Conservation (phyloP, 495 filamentous ascomycete genomes). For the Podospora comata region DNA sequence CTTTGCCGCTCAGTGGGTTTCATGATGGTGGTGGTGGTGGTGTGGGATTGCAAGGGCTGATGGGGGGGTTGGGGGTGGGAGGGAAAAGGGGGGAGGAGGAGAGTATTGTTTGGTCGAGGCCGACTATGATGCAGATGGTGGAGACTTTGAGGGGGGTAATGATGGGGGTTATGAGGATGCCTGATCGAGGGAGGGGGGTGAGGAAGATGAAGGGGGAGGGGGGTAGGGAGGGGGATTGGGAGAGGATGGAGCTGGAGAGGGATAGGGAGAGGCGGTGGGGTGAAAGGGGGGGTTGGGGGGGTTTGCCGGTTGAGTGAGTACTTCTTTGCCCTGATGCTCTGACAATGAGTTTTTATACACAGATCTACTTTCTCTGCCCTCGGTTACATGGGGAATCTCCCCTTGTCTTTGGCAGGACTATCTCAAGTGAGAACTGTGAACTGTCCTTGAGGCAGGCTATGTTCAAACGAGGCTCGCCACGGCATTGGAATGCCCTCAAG, state of each 20-base stretch:
- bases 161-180: conserved; percentile 24
- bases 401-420: too few species aligned
- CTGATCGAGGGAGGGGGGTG: neutral
- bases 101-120: conserved; percentile 39
- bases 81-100: conserved; percentile 1
- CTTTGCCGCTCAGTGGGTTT: neutral
- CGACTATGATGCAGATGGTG: conserved; percentile 42
- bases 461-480: too few species aligned
- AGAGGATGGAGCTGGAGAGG: neutral
- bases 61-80: neutral
- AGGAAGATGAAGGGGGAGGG: too few species aligned
- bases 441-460: too few species aligned
- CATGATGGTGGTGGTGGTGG: neutral
- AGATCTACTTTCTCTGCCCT: too few species aligned
- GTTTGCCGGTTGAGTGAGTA: neutral
- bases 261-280: neutral
- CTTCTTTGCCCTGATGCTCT: neutral
- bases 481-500: too few species aligned
- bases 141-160: conserved; percentile 39
- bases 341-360: neutral
- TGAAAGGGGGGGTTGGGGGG: neutral
- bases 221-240: neutral
- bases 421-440: too few species aligned
- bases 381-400: too few species aligned
- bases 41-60: neutral